A percentile compares a stretch with the other conserved stretches of the same genome.
Conservation (phyloP, 2,329 filamentous ascomycete species). For the Aureobasidium sp. region DNA sequence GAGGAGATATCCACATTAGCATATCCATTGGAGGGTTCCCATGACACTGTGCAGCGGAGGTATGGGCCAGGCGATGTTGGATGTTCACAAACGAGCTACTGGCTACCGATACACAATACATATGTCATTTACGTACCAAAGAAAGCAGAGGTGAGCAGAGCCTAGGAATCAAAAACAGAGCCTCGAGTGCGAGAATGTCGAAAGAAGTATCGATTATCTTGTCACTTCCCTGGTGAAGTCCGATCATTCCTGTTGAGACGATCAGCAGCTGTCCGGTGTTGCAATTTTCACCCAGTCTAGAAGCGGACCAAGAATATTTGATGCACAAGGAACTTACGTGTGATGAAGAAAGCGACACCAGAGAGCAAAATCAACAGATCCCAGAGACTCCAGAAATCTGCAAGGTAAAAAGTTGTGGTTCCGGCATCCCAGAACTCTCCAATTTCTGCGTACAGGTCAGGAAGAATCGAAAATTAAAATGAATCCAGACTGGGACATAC, state of each 20-base stretch:
- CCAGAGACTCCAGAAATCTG: conserved; percentile 75
- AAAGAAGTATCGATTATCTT: conserved; percentile 72
- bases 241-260: conserved; percentile 36
- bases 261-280: background rate
- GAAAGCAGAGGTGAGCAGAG: conserved; percentile 75
- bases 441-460: conserved; percentile 33
- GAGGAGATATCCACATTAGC: too few species aligned
- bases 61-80: too few species aligned
- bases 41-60: too few species aligned
- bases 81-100: too few species aligned
- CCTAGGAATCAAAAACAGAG: conserved; percentile 80
- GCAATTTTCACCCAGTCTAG: too few species aligned
- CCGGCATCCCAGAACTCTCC: conserved; percentile 82
- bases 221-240: conserved; percentile 53
- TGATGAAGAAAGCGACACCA: conserved; percentile 54
- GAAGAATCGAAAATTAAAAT: too few species aligned
- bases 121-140: too few species aligned
- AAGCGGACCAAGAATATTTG: background rate
- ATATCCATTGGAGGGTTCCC: too few species aligned
- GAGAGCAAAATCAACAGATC: conserved; percentile 31
- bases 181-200: conserved; percentile 82
- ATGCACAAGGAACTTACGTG: conserved; percentile 50
- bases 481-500: conserved; percentile 32
- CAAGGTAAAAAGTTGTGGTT: conserved; percentile 73
- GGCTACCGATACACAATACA: too few species aligned